Evolutionary conservation across 164 flowering plant species (phyloP).

Genomic region (Aristolochia californica): DNA sequence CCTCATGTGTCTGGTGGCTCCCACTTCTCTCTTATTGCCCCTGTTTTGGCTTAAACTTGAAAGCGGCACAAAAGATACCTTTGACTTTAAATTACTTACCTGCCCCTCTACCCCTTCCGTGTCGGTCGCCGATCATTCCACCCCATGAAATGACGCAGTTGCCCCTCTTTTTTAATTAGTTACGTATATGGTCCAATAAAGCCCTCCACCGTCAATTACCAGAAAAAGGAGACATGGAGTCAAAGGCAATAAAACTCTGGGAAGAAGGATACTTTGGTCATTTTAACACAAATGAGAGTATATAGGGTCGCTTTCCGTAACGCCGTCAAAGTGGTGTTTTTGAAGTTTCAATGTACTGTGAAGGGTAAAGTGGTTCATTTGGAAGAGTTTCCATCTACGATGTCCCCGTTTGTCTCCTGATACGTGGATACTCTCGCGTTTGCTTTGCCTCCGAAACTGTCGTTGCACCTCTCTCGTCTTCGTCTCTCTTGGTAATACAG

Average conservation of each 20-base stretch:
- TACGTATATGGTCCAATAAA: no score
- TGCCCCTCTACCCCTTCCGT: not conserved
- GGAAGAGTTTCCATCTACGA: constrained; percentile 22
- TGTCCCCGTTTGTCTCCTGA: constrained; percentile 52
- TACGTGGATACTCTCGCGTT: constrained; percentile 67
- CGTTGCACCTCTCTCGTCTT: not conserved
- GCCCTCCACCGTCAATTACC: no score
- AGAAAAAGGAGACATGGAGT: no score
- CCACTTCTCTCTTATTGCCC: not conserved
- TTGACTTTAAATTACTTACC: not conserved
- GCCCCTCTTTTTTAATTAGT: no score
- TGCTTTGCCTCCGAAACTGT: not conserved
- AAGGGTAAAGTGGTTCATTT: no score
- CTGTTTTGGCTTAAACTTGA: no score
- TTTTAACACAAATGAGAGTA: not conserved
- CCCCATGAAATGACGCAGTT: not conserved
- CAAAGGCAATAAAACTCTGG: no score
- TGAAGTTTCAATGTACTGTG: not conserved
- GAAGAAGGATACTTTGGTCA: not conserved
- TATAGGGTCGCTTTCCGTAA: constrained; percentile 5
- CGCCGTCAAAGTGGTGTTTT: not conserved
- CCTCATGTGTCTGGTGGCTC: constrained; percentile 18
- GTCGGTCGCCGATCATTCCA: not conserved
- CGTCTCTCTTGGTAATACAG: not conserved
- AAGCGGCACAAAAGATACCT: no score